These are phyloP conservation scores for Synchytrium microbalum DNA, from an alignment of 371 early-diverging fungal species.

Conservation along the genomic window DNA sequence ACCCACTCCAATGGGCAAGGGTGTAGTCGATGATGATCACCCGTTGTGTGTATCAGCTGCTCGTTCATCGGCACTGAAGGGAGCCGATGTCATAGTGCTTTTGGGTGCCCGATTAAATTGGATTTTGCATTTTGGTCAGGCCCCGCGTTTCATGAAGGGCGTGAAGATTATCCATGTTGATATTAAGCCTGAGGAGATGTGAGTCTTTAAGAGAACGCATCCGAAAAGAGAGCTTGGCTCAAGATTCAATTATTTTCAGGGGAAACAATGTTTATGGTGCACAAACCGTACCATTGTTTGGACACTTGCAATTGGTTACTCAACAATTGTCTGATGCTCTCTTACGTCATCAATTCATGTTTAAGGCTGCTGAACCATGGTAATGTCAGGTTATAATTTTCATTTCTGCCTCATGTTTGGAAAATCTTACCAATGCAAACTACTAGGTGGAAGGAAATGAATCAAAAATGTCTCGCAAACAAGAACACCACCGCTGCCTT, in stretches of 20 bases:
- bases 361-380: too few relatives aligned
- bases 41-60: conserved; percentile 62
- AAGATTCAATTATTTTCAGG: background rate
- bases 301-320: conserved; percentile 50
- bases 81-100: conserved; percentile 64
- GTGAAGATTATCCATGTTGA: conserved; percentile 68
- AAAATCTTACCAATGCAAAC: too few relatives aligned
- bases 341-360: background rate
- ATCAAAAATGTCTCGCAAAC: conserved; percentile 40
- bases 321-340: conserved; percentile 34
- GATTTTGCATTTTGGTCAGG: conserved; percentile 68
- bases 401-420: too few relatives aligned
- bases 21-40: conserved; percentile 58
- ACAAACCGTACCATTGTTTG: conserved; percentile 43
- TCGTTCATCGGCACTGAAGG: conserved; percentile 53
- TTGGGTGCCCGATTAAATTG: conserved; percentile 73
- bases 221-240: background rate
- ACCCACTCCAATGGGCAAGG: conserved; percentile 80
- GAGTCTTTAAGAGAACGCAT: conserved; percentile 23
- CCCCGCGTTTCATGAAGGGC: conserved; percentile 46
- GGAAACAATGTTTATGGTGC: conserved; percentile 36
- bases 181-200: conserved; percentile 57
- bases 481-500: conserved; percentile 25
- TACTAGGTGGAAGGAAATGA: conserved; percentile 29
- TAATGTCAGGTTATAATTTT: conserved; percentile 3